Evolutionary conservation across 805 yeast species (phyloP).

Genomic region (Sugiyamaella qingdaonensis): DNA sequence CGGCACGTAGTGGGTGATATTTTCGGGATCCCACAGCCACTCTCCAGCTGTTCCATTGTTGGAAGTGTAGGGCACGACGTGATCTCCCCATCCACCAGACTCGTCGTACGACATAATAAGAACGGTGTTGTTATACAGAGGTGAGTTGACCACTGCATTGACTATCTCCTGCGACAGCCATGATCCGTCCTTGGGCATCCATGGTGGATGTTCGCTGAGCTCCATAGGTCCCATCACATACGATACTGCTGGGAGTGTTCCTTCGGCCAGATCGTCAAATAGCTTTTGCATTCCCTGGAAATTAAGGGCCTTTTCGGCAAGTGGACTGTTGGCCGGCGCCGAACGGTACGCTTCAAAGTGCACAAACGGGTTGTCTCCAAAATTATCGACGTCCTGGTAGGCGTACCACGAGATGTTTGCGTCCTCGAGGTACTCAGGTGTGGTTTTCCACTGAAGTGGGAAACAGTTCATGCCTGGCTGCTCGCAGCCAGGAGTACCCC

Average conservation of each 20-base stretch:
- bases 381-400: conserved; percentile 24
- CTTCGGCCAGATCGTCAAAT: conserved; percentile 20
- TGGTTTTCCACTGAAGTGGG: conserved; percentile 25
- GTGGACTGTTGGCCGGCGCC: conserved; percentile 11
- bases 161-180: conserved; percentile 25
- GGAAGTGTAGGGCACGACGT: conserved; percentile 24
- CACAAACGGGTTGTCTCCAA: conserved; percentile 23
- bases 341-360: conserved; percentile 22
- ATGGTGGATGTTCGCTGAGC: conserved; percentile 27
- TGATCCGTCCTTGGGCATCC: conserved; percentile 24
- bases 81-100: conserved; percentile 30
- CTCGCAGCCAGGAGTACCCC: conserved; percentile 22
- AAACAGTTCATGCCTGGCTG: conserved; percentile 18
- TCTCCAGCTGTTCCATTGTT: conserved; percentile 26
- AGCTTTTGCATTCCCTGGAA: conserved; percentile 23
- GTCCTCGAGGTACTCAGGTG: conserved; percentile 22
- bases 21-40: conserved; percentile 24
- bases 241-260: conserved; percentile 26
- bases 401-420: conserved; percentile 24
- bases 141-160: conserved; percentile 21
- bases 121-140: conserved; percentile 22
- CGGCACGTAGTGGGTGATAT: conserved; percentile 17
- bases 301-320: conserved; percentile 19
- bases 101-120: conserved; percentile 26
- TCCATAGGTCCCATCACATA: conserved; percentile 26